Evolutionary conservation across 169 alveolate species (phyloP).

Genomic region (Perkinsus marinus): DNA sequence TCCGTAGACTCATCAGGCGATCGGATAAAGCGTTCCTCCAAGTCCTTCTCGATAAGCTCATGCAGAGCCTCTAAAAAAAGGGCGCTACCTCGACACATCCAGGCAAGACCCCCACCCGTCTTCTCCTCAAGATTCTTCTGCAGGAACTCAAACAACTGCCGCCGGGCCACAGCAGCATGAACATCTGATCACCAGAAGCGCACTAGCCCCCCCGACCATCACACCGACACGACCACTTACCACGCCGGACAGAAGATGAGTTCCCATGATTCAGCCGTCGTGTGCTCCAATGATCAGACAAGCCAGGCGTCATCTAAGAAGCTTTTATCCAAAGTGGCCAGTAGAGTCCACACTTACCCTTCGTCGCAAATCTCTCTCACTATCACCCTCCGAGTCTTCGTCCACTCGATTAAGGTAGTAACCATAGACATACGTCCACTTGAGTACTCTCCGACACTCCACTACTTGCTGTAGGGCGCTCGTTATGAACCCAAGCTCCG

Average conservation of each 20-base stretch:
- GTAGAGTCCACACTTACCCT: background rate
- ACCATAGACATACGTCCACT: conserved; percentile 48
- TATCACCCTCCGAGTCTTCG: background rate
- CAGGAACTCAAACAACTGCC: conserved; percentile 26
- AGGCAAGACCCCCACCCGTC: background rate
- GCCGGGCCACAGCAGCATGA: conserved; percentile 7
- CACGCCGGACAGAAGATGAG: background rate
- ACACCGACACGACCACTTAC: background rate
- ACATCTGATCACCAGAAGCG: background rate
- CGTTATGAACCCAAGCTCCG: conserved; percentile 38
- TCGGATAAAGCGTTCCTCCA: background rate
- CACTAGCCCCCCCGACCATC: background rate
- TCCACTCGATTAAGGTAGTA: conserved; percentile 15
- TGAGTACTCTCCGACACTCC: conserved; percentile 45
- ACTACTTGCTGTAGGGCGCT: conserved; percentile 44
- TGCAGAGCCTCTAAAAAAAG: conserved; percentile 5
- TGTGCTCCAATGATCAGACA: too few species aligned
- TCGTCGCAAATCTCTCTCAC: background rate
- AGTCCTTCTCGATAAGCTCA: conserved; percentile 20
- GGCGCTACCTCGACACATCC: too few species aligned
- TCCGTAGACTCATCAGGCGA: background rate
- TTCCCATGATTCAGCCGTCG: too few species aligned
- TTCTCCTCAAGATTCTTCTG: conserved; percentile 23
- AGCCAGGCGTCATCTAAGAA: too few species aligned
- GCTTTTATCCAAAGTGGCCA: too few species aligned